Base-by-base conservation (phyloP, 306 rosid genomes). In the Inga leiocalycina region DNA sequence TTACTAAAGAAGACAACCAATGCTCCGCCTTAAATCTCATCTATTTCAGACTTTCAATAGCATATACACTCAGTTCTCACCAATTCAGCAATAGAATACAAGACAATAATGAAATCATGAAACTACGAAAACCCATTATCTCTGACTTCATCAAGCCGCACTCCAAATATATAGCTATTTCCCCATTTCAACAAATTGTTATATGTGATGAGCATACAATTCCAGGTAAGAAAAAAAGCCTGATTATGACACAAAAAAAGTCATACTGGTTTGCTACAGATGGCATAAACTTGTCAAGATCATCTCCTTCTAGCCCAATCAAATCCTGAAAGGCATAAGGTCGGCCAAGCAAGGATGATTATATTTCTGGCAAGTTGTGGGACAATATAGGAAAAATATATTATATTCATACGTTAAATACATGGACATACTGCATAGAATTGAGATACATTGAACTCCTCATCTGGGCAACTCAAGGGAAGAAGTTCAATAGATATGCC, bases 401-500 rank as follows among this genome's bases (percentile, higher is more conserved):
- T 74, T 46, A 45, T 13, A 22, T 34, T 12, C 32, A 57, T 24
- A 57, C 20, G 84, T 16, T 65, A 71, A 80, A 82, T 74, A 78
- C 79, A 80, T 16, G 69, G 20, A 56, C 98, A 77, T 95, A 95
- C 99, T 80, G 87, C 94, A 84, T 89, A 95, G 88, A 95, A 93
- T 43, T 78, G 88, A 54, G 94, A 91, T 75, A 92, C 75, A 56
- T 91, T 85, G 78, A 95, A 95, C 48, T 41, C 86, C 82, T 84
- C 90, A 75, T 84, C 81, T 11, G 92, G 89, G 80, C 62, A 67
- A 85, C 91, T 88, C 90, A 95, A 85, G 24, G 99, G 99, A 66
- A 95, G 94, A 87, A 93, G 91, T 81, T 95, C 99, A 80, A 95
- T 88, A 45, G 91, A 91, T 79, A 95, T 92, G 76, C 94, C 98